Base-by-base conservation (phyloP, 306 rosid genomes). In the Crataegus laevigata region DNA sequence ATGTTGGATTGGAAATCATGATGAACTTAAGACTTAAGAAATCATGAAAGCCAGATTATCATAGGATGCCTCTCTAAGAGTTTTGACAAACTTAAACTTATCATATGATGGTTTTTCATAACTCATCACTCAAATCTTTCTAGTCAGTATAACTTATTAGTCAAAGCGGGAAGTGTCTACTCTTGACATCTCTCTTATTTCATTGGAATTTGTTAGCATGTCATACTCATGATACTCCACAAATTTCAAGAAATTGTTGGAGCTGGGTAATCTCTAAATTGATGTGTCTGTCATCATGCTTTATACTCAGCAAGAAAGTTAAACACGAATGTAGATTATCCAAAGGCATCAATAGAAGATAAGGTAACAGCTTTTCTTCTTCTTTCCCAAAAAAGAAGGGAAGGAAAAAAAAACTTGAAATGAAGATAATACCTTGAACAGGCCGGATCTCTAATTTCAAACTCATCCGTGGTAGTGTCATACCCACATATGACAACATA, bases 391-490 rank as follows among this genome's bases (percentile, higher is more conserved):
- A 43, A 13, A 13, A 47, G 21, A 47, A 15, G 52, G 54, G 54
- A 47, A 47, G 54, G 17, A 14, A 80, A 32, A 71, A 80, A 32
- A 70, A 65, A 63, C 32, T 43, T 43, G 10, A 14, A 60, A 52
- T 11, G 59, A 68, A 52, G 68, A 71, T 42, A 54, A 51, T 88
- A 94, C 99, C 85, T 89, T 55, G 93, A 70, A 84, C 89, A 87
- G 64, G 92, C 96, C 18, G 99, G 99, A 90, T 94, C 98, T 89
- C 99, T 89, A 73, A 94, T 94, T 89, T 92, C 99, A 87, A 94
- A 94, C 91, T 92, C 94, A 69, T 92, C 96, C 11, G 91, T 89
- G 77, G 65, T 89, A 77, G 87, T 84, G 75, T 92, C 96, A 82
- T 92, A 92, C 70, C 99, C 99, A 69, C 99, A 92, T 77, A 94